phyloP scores from a whole-genome alignment of 345 rosid genomes.

The Melastoma malabathricum region DNA sequence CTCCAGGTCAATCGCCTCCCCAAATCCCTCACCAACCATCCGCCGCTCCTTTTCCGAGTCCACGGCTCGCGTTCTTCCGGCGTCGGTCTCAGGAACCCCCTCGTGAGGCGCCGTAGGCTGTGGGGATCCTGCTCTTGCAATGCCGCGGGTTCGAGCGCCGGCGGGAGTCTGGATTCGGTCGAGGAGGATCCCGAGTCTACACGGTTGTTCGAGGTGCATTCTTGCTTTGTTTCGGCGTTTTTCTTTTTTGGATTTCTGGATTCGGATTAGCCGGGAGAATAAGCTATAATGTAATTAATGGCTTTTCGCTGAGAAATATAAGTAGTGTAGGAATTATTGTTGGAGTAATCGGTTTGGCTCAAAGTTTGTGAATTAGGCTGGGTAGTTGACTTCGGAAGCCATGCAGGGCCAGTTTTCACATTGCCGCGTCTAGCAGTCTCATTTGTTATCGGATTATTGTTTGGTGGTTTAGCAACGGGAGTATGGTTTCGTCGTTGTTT shows the following conservation, averaged over 20 bases:
- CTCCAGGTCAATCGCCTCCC: slow-evolving; percentile 16
- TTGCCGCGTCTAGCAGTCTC: too few relatives aligned
- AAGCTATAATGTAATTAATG: not conserved
- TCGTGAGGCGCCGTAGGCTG: slow-evolving; percentile 6
- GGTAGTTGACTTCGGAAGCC: too few relatives aligned
- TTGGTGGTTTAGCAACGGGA: too few relatives aligned
- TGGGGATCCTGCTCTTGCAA: slow-evolving; percentile 11
- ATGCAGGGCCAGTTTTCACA: too few relatives aligned
- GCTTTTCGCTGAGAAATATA: too few relatives aligned
- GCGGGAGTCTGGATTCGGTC: slow-evolving; percentile 4
- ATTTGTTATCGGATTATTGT: too few relatives aligned
- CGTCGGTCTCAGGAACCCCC: too few relatives aligned
- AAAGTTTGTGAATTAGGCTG: too few relatives aligned
- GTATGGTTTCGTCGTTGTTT: too few relatives aligned
- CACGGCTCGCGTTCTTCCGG: not conserved
- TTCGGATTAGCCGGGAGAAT: not conserved
- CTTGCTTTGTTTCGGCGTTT: not conserved
- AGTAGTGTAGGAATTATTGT: too few relatives aligned
- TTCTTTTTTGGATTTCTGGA: not conserved
- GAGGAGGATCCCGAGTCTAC: slow-evolving; percentile 43
- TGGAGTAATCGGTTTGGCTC: too few relatives aligned
- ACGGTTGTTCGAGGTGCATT: slow-evolving; percentile 42
- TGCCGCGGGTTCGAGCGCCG: slow-evolving; percentile 27
- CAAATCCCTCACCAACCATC: slow-evolving; percentile 14
- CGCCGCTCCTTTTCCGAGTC: slow-evolving; percentile 4